Base-by-base conservation (phyloP, 2,329 filamentous ascomycete genomes). In the Leptoxyphium fumago region DNA sequence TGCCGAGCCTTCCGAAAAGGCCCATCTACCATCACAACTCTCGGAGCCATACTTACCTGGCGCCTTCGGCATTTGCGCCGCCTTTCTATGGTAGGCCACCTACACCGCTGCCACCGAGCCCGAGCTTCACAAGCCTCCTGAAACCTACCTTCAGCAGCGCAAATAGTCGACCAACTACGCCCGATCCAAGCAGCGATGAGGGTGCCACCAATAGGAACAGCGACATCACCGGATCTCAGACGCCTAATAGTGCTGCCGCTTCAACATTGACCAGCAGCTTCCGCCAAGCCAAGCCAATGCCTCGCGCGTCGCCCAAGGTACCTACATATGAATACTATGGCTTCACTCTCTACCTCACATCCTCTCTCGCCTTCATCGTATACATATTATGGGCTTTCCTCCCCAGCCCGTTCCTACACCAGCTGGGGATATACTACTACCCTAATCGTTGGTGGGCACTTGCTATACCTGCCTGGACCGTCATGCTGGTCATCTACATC, bases 251-350 rank as follows among this genome's bases (percentile, higher is more conserved):
- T 51, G 74, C 76, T 6, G 74, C 75, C 46, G 71, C 72, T 3
- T 72, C 70, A 11, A 75, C 82, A 32, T 72, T 79, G 26, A 72
- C 57, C 1, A 55, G 50, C 42, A 58, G 54, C 66, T 58, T 78
- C 74, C 26, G 78, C 73, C 41, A 71, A 69, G 54, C 74, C 68
- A 48, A 74, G 70, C 48, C 80, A 75, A 2, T 94, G 14, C 85
- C 88, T 5, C 82, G 86, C 45, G 88, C 87, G 1, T 82, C 82
- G 43, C 91, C 91, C 1, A 87, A 91, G 60, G 88, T 98, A 2
- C 91, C 91, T n/a, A 98, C 91, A 0, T 96, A 98, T 68, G 91
- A 98, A 62, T 98, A 96, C 75, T 96, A 96, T 62, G 91, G 91
- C 61, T 98, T 98, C 66, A 89, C 94, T 43, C 75, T 98, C 41